Percentiles rank a stretch among this genome's conserved stretches.
These are phyloP conservation scores for Gossypium thurberi DNA, from an alignment of 345 rosid species.

Conservation along the genomic window DNA sequence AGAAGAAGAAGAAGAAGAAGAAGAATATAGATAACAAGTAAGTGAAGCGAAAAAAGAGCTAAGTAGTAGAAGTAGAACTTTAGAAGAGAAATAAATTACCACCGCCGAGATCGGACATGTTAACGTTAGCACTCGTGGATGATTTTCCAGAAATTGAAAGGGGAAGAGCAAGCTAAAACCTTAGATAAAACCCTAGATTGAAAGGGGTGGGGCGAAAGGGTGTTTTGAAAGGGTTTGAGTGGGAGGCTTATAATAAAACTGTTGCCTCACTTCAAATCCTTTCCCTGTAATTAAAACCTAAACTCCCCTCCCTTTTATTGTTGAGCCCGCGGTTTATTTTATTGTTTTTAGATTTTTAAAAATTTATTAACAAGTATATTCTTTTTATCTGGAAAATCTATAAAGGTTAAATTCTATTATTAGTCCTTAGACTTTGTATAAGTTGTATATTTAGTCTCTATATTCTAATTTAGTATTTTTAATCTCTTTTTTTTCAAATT, in stretches of 20 bases:
- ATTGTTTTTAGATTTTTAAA: too few species aligned
- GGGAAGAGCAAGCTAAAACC: conserved; percentile 31
- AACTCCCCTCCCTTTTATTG: too few species aligned
- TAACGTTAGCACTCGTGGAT: conserved; percentile 66
- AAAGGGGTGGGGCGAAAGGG: conserved; percentile 10
- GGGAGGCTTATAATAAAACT: conserved; percentile 18
- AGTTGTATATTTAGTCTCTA: too few species aligned
- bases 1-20: background rate
- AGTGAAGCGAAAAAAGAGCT: background rate
- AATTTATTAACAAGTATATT: too few species aligned
- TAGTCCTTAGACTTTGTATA: too few species aligned
- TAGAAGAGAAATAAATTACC: conserved; percentile 28
- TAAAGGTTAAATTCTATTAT: too few species aligned
- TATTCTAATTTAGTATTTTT: too few species aligned
- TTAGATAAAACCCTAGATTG: conserved; percentile 69
- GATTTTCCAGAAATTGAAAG: conserved; percentile 6
- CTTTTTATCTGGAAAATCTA: too few species aligned
- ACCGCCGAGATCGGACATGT: conserved; percentile 62
- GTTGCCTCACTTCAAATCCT: conserved; percentile 19
- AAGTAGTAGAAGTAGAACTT: background rate
- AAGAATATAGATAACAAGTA: background rate
- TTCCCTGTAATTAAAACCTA: background rate
- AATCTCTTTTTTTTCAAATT: too few species aligned
- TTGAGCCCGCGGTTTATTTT: too few species aligned
- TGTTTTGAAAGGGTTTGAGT: conserved; percentile 1